Base-by-base conservation (phyloP, 2,329 filamentous ascomycete genomes). In the Phyllosticta ampelicida region DNA sequence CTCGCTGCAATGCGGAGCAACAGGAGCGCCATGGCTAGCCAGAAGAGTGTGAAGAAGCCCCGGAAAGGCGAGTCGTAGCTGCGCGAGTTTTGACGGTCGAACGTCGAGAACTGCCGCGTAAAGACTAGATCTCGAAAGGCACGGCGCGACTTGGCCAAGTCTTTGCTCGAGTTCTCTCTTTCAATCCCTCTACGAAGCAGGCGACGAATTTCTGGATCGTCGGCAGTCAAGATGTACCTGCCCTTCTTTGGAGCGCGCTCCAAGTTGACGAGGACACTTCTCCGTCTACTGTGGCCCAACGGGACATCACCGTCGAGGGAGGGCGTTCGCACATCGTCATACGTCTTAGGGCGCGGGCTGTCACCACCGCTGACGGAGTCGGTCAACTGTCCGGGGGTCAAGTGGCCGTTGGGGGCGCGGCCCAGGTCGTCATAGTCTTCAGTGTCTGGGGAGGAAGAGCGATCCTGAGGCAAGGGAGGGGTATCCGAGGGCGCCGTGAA, bases 1-100 rank as follows among this genome's bases (percentile, higher is more conserved):
- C 82, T 77, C 29, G 82, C 81, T 0, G 80, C 85, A 53, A 88
- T 83, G 66, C 84, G 84, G 30, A 86, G 65, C 60, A 90, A 80
- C 63, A 86, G 79, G 50, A 90, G 68, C 6, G 80, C 78, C 61
- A 89, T 83, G 9, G 79, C 78, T 52, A 90, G 79, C 87, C 88
- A 91, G 69, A 90, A 90, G 0, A 92, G 75, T 0, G 85, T 87
- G 66, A 88, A 90, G 73, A 91, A 91, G 28, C 88, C 88, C 67
- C 87, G 83, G 65, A 90, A 91, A 0, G 85, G 84, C 49, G 84
- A 89, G 53, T 85, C 83, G 3, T 80, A 78, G 1, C 82, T 80
- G 1, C 74, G 74, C 5, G 79, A 77, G 65, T 90, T 90, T 62
- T 87, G 83, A 10, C 85, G 78, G 69, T 91, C 87, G 68, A 91